These are phyloP conservation scores for Tricholoma sp. DNA, from an alignment of 768 basidiomycete species.

Conservation along the genomic window DNA sequence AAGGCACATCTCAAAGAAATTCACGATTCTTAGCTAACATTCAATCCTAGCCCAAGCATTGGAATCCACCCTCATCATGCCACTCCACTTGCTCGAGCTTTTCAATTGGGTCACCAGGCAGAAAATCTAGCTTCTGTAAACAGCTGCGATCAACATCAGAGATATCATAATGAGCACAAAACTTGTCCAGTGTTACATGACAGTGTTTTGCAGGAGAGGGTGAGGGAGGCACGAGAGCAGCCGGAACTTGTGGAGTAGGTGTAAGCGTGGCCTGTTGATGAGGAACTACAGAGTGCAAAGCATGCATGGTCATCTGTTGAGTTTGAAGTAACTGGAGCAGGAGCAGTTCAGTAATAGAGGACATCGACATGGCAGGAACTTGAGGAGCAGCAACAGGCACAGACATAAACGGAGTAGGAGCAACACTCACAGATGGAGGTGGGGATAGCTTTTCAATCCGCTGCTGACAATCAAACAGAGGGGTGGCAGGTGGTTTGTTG, in stretches of 20 bases:
- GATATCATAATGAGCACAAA: not conserved
- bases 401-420: no score
- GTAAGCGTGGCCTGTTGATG: not conserved
- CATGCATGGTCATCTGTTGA: not conserved
- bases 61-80: not conserved
- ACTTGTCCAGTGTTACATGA: not conserved
- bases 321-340: not conserved
- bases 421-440: no score
- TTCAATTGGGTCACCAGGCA: not conserved
- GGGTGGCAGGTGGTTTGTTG: no score
- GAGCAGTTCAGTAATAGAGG: no score
- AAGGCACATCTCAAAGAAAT: not conserved
- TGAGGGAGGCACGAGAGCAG: not conserved
- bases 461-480: no score
- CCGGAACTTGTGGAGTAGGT: not conserved
- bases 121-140: not conserved
- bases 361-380: no score
- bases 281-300: not conserved
- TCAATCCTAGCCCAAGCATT: not conserved
- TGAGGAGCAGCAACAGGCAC: no score
- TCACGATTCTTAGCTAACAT: not conserved
- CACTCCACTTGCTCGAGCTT: not conserved
- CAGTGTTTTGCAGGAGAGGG: not conserved
- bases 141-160: not conserved
- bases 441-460: no score